Evolutionary conservation across 164 flowering plant species (phyloP).

Genomic region (Chimonanthus praecox): DNA sequence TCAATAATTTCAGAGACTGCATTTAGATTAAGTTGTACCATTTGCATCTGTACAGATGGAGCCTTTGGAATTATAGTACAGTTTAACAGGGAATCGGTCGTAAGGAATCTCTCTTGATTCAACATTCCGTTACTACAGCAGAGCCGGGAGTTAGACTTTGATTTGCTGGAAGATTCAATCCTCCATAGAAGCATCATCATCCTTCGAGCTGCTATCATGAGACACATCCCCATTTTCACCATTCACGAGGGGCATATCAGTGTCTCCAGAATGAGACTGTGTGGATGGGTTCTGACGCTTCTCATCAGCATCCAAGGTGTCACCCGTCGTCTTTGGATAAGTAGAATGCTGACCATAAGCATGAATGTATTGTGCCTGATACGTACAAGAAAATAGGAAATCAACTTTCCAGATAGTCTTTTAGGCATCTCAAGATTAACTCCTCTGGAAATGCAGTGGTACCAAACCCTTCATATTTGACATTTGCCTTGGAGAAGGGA

Average conservation of each 20-base stretch:
- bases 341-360: constrained; percentile 16
- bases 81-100: not conserved
- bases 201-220: not conserved
- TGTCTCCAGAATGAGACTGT: constrained; percentile 5
- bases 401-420: too few relatives aligned
- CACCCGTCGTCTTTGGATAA: constrained; percentile 16
- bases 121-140: not conserved
- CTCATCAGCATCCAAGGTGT: constrained; percentile 11
- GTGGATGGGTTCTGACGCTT: constrained; percentile 5
- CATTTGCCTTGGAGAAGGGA: too few relatives aligned
- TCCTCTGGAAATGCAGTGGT: too few relatives aligned
- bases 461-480: too few relatives aligned
- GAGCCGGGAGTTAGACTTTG: not conserved
- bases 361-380: constrained; percentile 27
- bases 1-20: too few relatives aligned
- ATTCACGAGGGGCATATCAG: constrained; percentile 10
- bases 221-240: constrained; percentile 12
- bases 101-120: not conserved
- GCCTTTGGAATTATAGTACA: not conserved
- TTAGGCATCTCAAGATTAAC: not conserved
- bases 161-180: constrained; percentile 11
- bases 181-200: constrained; percentile 21
- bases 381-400: constrained; percentile 1
- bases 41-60: not conserved
- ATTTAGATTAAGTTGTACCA: too few relatives aligned